Evolutionary conservation across 78 protist genomes (phyloP).

Genomic region (Pigoraptor vietnamica): DNA sequence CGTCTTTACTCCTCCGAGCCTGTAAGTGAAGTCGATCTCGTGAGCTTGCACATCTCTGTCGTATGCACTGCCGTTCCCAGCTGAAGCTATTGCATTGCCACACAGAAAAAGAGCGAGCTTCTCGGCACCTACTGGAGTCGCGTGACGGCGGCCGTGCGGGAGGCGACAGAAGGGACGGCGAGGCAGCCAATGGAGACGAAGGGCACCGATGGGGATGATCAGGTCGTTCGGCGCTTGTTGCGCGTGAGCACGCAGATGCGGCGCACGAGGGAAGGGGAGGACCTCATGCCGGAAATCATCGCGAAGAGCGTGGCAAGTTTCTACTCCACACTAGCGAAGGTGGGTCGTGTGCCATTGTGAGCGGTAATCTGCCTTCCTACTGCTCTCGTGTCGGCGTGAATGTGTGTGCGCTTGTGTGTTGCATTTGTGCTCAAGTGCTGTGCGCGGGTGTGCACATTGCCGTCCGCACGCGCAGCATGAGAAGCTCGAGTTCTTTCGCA

Average conservation of each 20-base stretch:
- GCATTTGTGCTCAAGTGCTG: not conserved
- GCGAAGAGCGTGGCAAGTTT: not conserved
- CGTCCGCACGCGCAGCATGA: not conserved
- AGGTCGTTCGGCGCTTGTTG: not conserved
- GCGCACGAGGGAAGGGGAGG: not conserved
- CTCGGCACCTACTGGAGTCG: not conserved
- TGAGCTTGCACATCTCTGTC: too few relatives aligned
- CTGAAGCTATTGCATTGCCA: too few relatives aligned
- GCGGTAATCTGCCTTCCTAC: not conserved
- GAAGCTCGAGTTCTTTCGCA: not conserved
- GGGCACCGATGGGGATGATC: not conserved
- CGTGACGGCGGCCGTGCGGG: not conserved
- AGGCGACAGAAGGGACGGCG: not conserved
- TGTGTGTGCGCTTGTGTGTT: not conserved
- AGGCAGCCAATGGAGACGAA: not conserved
- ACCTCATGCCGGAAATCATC: not conserved
- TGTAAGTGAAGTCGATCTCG: too few relatives aligned
- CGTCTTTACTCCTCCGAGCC: too few relatives aligned
- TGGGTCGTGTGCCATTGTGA: too few relatives aligned
- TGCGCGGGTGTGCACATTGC: not conserved
- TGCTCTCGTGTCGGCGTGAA: not conserved
- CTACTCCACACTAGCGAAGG: not conserved
- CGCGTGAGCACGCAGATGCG: not conserved
- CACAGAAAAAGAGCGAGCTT: not conserved
- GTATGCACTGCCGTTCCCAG: too few relatives aligned